A percentile compares a stretch with the other conserved stretches of the same genome.
phyloP scores from a whole-genome alignment of 352 stramenopile species.

The Blastocystis sp. region DNA sequence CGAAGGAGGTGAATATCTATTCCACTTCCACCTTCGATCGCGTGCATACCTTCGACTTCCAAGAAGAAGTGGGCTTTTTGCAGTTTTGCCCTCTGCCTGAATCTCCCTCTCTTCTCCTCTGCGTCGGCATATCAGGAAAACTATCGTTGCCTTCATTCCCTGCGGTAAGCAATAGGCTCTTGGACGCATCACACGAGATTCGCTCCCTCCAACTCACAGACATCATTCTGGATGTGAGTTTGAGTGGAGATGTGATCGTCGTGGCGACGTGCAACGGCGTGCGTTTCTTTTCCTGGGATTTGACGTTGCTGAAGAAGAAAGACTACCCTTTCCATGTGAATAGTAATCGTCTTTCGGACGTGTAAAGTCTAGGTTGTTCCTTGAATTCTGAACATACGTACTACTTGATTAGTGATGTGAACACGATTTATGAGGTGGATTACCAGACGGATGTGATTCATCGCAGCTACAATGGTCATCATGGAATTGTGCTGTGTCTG shows the following conservation, averaged over 20 bases:
- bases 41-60: not conserved
- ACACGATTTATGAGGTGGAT: conserved; percentile 78
- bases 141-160: conserved; percentile 67
- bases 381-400: conserved; percentile 78
- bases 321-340: conserved; percentile 73
- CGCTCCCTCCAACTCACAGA: conserved; percentile 10
- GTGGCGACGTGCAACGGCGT: conserved; percentile 65
- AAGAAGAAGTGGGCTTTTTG: conserved; percentile 15
- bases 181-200: not conserved
- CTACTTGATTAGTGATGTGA: conserved; percentile 80
- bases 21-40: conserved; percentile 71
- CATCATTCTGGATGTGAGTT: conserved; percentile 6
- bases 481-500: conserved; percentile 81
- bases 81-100: conserved; percentile 8
- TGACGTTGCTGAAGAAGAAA: conserved; percentile 48
- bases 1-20: conserved; percentile 80
- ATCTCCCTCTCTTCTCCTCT: not conserved
- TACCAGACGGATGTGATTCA: conserved; percentile 74
- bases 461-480: conserved; percentile 82
- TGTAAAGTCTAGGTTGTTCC: conserved; percentile 79
- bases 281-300: conserved; percentile 74
- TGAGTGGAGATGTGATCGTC: conserved; percentile 2
- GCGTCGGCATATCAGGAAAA: conserved; percentile 63
- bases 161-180: not conserved
- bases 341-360: conserved; percentile 80